Conservation (phyloP, 2,329 filamentous ascomycete genomes). For the Lizonia empirigonia region DNA sequence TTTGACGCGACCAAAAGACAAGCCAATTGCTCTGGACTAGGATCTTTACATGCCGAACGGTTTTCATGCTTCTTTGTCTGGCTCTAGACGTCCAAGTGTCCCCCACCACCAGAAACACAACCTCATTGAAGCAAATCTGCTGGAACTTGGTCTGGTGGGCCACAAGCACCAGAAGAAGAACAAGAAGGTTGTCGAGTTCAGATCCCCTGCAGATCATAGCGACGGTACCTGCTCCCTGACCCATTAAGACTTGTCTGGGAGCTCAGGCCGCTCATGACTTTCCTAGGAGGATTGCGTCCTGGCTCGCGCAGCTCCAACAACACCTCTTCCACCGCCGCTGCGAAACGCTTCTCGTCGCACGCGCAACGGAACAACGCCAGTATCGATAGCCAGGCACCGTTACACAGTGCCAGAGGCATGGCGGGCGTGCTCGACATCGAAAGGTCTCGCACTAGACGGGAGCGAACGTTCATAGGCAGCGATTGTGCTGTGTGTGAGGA, state of each 20-base stretch:
- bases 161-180: slow-evolving; percentile 28
- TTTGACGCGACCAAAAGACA: slow-evolving; percentile 47
- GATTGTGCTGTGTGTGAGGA: slow-evolving; percentile 97
- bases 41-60: slow-evolving; percentile 46
- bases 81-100: slow-evolving; percentile 30
- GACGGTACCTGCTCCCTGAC: slow-evolving; percentile 41
- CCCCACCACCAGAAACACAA: slow-evolving; percentile 29
- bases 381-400: slow-evolving; percentile 35
- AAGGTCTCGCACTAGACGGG: slow-evolving; percentile 77
- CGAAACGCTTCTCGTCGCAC: slow-evolving; percentile 29
- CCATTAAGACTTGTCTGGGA: slow-evolving; percentile 41
- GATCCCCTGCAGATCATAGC: slow-evolving; percentile 33
- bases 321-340: slow-evolving; percentile 20
- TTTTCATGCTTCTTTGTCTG: slow-evolving; percentile 42
- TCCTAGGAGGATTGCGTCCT: slow-evolving; percentile 47
- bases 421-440: slow-evolving; percentile 75
- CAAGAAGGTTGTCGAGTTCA: slow-evolving; percentile 45
- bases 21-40: slow-evolving; percentile 34
- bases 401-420: slow-evolving; percentile 54
- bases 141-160: slow-evolving; percentile 42
- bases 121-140: slow-evolving; percentile 43
- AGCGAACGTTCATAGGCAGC: slow-evolving; percentile 92
- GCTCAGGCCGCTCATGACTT: slow-evolving; percentile 50
- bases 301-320: slow-evolving; percentile 43
- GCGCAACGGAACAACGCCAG: slow-evolving; percentile 33